Percentiles rank a stretch among this genome's conserved stretches.
These are phyloP conservation scores for Turritis glabra DNA, from an alignment of 345 rosid genomes.

Conservation along the genomic window DNA sequence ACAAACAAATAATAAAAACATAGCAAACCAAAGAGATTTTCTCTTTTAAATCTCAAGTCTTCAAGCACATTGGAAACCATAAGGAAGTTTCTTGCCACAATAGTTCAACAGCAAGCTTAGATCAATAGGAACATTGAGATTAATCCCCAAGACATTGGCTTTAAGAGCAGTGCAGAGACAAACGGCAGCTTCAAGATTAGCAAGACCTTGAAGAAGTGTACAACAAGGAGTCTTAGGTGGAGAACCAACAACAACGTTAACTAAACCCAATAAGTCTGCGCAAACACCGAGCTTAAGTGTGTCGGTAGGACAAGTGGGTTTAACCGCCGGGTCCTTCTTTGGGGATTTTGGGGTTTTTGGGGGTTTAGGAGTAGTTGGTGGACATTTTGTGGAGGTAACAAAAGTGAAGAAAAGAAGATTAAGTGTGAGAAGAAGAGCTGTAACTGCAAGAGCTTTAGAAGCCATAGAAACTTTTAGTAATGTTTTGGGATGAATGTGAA, in stretches of 20 bases:
- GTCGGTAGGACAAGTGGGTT: constrained; percentile 62
- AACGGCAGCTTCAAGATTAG: constrained; percentile 72
- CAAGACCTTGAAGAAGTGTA: constrained; percentile 50
- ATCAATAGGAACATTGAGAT: constrained; percentile 57
- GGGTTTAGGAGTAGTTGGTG: constrained; percentile 45
- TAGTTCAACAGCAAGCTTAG: constrained; percentile 65
- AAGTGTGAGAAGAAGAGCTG: constrained; percentile 53
- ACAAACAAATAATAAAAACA: neutral
- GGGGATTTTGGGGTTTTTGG: constrained; percentile 30
- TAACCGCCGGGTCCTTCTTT: constrained; percentile 32
- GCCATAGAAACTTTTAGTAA: constrained; percentile 36
- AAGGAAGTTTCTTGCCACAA: constrained; percentile 63
- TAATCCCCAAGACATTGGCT: constrained; percentile 60
- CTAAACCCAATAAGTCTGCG: constrained; percentile 50
- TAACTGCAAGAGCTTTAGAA: constrained; percentile 45
- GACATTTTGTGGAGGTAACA: constrained; percentile 53
- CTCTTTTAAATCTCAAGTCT: constrained; percentile 2
- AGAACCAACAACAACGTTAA: constrained; percentile 48
- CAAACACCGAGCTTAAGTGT: constrained; percentile 70
- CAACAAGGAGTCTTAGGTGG: constrained; percentile 70
- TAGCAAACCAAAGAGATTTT: constrained; percentile 15
- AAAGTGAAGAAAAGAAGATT: constrained; percentile 64
- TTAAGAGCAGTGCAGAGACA: constrained; percentile 85
- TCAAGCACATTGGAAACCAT: constrained; percentile 63
- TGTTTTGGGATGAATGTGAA: constrained; percentile 25